phyloP scores from a whole-genome alignment of 2,329 filamentous ascomycete genomes.

The Cadophora gregata region DNA sequence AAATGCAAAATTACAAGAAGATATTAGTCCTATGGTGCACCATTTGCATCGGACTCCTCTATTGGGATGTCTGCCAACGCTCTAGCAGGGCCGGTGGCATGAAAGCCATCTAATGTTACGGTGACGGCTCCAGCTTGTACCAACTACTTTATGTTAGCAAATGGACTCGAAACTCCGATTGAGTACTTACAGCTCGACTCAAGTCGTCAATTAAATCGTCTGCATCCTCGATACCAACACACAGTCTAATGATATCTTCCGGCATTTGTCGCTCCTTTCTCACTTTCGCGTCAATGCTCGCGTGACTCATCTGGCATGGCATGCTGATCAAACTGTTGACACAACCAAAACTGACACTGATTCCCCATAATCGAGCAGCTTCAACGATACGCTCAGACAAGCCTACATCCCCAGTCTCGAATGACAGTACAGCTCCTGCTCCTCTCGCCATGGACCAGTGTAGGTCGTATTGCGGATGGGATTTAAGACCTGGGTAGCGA shows the following conservation, averaged over 20 bases:
- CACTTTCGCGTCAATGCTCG: constrained; percentile 96
- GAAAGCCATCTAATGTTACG: constrained; percentile 82
- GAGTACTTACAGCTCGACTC: constrained; percentile 77
- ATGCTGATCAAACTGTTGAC: constrained; percentile 99
- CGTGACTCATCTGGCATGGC: constrained; percentile 99
- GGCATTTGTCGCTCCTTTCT: constrained; percentile 88
- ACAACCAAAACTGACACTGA: constrained; percentile 96
- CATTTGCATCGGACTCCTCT: constrained; percentile 40
- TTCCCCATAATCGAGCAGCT: constrained; percentile 88
- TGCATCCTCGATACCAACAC: constrained; percentile 93
- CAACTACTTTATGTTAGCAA: constrained; percentile 58
- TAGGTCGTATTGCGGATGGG: constrained; percentile 94
- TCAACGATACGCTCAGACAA: constrained; percentile 94
- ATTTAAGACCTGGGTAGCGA: constrained; percentile 90
- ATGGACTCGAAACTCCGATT: constrained; percentile 17
- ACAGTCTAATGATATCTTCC: constrained; percentile 94
- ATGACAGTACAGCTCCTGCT: constrained; percentile 91
- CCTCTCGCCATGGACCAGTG: constrained; percentile 96
- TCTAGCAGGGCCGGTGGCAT: constrained; percentile 54
- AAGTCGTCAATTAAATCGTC: constrained; percentile 94
- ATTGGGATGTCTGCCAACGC: constrained; percentile 40
- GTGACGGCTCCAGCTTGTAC: constrained; percentile 94
- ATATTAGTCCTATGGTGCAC: constrained; percentile 30
- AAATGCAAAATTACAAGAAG: constrained; percentile 26
- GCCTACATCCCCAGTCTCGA: constrained; percentile 87